Evolutionary conservation across 805 yeast genomes (phyloP).

Genomic region (Saturnispora silvae): DNA sequence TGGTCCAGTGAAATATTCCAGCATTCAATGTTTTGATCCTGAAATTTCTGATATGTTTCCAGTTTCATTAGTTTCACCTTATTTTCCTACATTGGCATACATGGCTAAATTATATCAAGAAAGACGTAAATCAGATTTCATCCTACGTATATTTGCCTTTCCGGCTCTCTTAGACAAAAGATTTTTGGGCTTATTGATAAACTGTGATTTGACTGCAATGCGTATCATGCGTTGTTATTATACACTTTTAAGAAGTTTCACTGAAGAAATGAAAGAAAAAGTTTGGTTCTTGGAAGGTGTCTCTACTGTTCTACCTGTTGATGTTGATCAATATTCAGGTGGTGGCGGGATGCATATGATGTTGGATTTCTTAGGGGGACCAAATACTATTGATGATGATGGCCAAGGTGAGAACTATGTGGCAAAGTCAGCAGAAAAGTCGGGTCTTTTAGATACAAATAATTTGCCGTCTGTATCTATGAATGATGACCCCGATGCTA

Average conservation of each 20-base stretch:
- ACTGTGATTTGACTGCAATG: constrained; percentile 82
- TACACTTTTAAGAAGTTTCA: constrained; percentile 66
- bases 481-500: constrained; percentile 29
- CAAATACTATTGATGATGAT: constrained; percentile 26
- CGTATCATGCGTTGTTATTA: constrained; percentile 85
- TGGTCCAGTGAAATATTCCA: constrained; percentile 33
- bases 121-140: constrained; percentile 74
- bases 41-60: constrained; percentile 83
- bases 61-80: constrained; percentile 72
- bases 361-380: constrained; percentile 77
- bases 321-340: constrained; percentile 83
- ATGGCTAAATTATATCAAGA: constrained; percentile 76
- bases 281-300: constrained; percentile 95
- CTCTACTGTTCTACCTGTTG: constrained; percentile 77
- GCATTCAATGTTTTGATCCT: constrained; percentile 73
- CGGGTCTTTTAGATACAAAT: constrained; percentile 41
- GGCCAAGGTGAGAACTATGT: constrained; percentile 32
- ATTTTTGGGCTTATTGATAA: constrained; percentile 65
- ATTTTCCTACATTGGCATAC: constrained; percentile 76
- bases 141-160: constrained; percentile 78
- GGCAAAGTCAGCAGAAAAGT: constrained; percentile 31
- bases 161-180: constrained; percentile 84
- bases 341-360: constrained; percentile 91
- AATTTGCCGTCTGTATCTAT: constrained; percentile 43
- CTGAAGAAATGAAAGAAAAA: constrained; percentile 76